A percentile compares a stretch with the other conserved stretches of the same genome.
Evolutionary conservation across 2,329 filamentous ascomycete species (phyloP).

Genomic region (Colletotrichum tabaci): DNA sequence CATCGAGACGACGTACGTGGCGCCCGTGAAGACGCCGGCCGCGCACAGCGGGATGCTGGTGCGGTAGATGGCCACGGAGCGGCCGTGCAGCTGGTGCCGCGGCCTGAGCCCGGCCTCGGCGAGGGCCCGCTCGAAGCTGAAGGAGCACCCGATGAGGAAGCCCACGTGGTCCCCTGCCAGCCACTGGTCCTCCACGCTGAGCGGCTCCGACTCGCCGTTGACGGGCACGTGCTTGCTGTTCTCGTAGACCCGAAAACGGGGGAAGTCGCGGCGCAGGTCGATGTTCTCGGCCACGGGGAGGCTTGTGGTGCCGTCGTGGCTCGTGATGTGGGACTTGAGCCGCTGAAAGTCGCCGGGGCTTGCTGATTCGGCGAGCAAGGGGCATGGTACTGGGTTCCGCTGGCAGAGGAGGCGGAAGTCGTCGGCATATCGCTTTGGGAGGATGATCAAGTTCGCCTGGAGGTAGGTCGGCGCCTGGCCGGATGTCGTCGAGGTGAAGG

Average conservation of each 20-base stretch:
- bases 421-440: conserved; percentile 69
- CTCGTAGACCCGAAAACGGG: conserved; percentile 72
- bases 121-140: conserved; percentile 74
- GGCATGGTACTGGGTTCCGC: conserved; percentile 75
- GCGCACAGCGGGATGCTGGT: conserved; percentile 70
- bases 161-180: conserved; percentile 68
- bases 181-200: conserved; percentile 67
- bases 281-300: conserved; percentile 53
- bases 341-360: conserved; percentile 57
- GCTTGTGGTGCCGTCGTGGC: conserved; percentile 47
- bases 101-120: conserved; percentile 64
- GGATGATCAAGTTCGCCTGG: conserved; percentile 74
- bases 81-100: conserved; percentile 61
- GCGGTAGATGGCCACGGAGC: conserved; percentile 74
- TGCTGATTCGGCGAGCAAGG: conserved; percentile 69
- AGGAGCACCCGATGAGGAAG: conserved; percentile 76
- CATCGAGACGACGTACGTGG: conserved; percentile 75
- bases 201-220: conserved; percentile 48
- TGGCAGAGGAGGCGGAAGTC: conserved; percentile 73
- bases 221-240: conserved; percentile 54
- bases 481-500: conserved; percentile 62
- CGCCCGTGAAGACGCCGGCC: conserved; percentile 69
- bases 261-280: conserved; percentile 72
- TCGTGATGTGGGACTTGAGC: conserved; percentile 52
- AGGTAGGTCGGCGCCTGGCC: conserved; percentile 69